Base-by-base conservation (phyloP, 345 rosid species). In the Eucalyptus cloeziana region DNA sequence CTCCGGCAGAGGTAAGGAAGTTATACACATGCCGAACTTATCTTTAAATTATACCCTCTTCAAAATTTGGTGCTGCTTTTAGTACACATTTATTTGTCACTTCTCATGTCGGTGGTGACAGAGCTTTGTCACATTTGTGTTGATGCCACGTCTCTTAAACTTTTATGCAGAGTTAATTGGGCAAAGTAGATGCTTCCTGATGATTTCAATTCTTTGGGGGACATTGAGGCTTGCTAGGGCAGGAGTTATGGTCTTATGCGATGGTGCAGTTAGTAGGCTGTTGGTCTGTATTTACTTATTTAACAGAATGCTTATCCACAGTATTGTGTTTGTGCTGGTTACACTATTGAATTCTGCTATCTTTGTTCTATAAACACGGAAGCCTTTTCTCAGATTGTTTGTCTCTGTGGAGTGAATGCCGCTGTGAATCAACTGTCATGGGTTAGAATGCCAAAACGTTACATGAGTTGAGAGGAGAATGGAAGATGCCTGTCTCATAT, bases 1-100 rank as follows among this genome's bases (percentile, higher is more conserved):
- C 91, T 89, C 92, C 89, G 90, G 92, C 91, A 45, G 92, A 93
- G 95, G 97, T 94, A 90, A 94, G 90, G 86, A 87, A 80, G 50
- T 89, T 40, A 22, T 40, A 76, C 3, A 76, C 85, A 76, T 21
- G 47, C 47, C 8, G 4, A 76, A 10, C 47, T 21, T 11, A 21
- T 76, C 47, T 40, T 76, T 76, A 40, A 40, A 21, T 21, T 40
- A 76, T 90, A 88, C 69, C 30, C 43, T 80, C 49, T 76, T 43
- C 16, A 62, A 62, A 62, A n/a, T 52, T 25, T 15, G 43, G 87
- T 22, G 64, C 10, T 0, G 17, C 81, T 86, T 37, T 40, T 40
- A 76, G 8, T 76, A 37, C 45, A 37, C 43, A 37, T 40, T 40
- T 40, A 40, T 21, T 40, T 40, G 85, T 76, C 47, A 76, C 30